Base-by-base conservation (phyloP, 2,329 filamentous ascomycete genomes). In the Colletotrichum shisoi region DNA sequence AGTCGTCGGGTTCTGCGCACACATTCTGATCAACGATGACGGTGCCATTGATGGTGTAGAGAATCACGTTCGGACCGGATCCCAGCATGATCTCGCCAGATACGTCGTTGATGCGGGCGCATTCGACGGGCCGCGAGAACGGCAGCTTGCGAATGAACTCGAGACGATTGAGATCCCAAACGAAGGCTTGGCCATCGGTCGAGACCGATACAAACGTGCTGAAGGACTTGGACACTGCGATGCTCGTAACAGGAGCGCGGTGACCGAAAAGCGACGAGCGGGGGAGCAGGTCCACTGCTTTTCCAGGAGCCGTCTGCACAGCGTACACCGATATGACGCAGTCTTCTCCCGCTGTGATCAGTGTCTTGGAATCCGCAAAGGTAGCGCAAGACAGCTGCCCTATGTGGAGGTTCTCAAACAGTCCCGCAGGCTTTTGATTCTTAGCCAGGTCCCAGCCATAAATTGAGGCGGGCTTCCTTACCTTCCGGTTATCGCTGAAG, bases 111-210 rank as follows among this genome's bases (percentile, higher is more conserved):
- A 99, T 93, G 12, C 86, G 85, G 0, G 93, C 92, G 71, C 91
- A 94, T 78, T 96, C 87, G 2, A 87, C 81, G 0, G 83, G 78
- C 4, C 86, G 83, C 3, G 83, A 82, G 17, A 83, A 77, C 0
- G 88, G 88, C 24, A 94, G 82, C 76, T 88, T 90, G 51, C 93
- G 87, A 6, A 98, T 89, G 73, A 97, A 96, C 59, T 93, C 91
- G 13, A 93, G 86, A 17, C 92, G 88, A 76, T 98, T 99, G 4
- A 99, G 84, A 76, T 98, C 95, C 95, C 95, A 99, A 3, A 98
- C 82, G 73, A 96, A 89, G 12, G 94, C 89, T 45, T 92, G 89
- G 0, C 94, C 94, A 73, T 96, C 92, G 0, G 85, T 85, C 0
- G 91, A 94, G 1, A 91, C 90, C 1, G 93, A 96, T 3, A 98